Evolutionary conservation across 2,329 filamentous ascomycete genomes (phyloP).

Genomic region (Cordyceps cicadae): DNA sequence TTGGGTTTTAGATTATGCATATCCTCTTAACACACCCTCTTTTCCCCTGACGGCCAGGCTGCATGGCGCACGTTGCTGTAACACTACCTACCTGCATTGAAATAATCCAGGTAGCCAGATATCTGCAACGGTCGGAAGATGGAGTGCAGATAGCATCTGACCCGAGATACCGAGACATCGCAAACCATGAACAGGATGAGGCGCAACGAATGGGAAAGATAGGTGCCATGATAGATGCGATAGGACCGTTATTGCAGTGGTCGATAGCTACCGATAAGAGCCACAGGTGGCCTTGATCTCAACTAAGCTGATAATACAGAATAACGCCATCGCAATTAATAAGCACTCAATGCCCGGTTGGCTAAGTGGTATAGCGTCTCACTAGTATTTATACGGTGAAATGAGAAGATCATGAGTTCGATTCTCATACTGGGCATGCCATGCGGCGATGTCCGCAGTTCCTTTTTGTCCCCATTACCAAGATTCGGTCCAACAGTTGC

Average conservation of each 20-base stretch:
- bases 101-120: not conserved
- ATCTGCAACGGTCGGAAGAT: not conserved
- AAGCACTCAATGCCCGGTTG: constrained; percentile 8
- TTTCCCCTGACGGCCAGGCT: not conserved
- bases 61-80: not conserved
- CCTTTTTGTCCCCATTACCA: not conserved
- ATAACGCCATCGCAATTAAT: not conserved
- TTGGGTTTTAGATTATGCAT: not conserved
- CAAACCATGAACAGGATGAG: not conserved
- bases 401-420: constrained; percentile 11
- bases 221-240: not conserved
- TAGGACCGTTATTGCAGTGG: not conserved
- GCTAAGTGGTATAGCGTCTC: constrained; percentile 1
- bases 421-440: constrained; percentile 11
- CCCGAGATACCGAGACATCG: not conserved
- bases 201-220: not conserved
- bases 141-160: not conserved
- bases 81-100: not conserved
- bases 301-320: not conserved
- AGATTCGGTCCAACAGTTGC: too few relatives aligned
- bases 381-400: not conserved
- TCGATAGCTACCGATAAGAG: too few relatives aligned
- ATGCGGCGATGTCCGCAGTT: not conserved
- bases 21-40: not conserved
- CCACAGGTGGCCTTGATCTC: not conserved